These are phyloP conservation scores for Kwoniella botswanensis DNA, from an alignment of 768 basidiomycete species.

Conservation along the genomic window DNA sequence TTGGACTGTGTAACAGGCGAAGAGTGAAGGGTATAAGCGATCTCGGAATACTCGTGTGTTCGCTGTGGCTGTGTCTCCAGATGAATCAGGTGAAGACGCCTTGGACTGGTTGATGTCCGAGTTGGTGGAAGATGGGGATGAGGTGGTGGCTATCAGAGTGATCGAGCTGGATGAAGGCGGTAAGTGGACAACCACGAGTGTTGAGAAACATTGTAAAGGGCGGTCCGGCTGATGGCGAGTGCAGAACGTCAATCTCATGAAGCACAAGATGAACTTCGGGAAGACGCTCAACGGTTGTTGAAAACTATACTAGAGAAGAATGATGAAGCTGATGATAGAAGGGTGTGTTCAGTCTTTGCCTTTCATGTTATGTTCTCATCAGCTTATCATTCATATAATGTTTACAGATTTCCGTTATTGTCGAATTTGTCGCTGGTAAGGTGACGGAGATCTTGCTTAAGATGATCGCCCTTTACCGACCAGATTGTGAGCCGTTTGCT, in stretches of 20 bases:
- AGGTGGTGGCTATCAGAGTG: slow-evolving; percentile 87
- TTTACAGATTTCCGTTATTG: slow-evolving; percentile 77
- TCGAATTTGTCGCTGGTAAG: slow-evolving; percentile 92
- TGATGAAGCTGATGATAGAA: slow-evolving; percentile 76
- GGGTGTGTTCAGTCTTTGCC: slow-evolving; percentile 61
- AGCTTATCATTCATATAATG: too few species aligned
- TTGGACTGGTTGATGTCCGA: slow-evolving; percentile 90
- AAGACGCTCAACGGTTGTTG: slow-evolving; percentile 86
- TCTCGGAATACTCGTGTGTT: slow-evolving; percentile 81
- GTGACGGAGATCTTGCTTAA: slow-evolving; percentile 89
- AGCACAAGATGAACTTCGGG: slow-evolving; percentile 62
- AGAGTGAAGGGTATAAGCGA: slow-evolving; percentile 78
- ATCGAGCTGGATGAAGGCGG: slow-evolving; percentile 85
- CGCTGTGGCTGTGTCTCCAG: slow-evolving; percentile 82
- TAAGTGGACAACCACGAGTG: slow-evolving; percentile 55
- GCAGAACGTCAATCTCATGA: slow-evolving; percentile 65
- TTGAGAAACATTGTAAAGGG: neutral
- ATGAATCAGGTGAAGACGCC: slow-evolving; percentile 85
- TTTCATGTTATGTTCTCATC: too few species aligned
- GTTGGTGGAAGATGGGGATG: slow-evolving; percentile 77
- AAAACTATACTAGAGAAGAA: slow-evolving; percentile 77
- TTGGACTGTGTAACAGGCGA: slow-evolving; percentile 60
- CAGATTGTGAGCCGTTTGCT: slow-evolving; percentile 46
- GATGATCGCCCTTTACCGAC: slow-evolving; percentile 72
- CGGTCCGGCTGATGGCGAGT: neutral